Conservation (phyloP, 345 rosid genomes). For the Angophora floribunda region DNA sequence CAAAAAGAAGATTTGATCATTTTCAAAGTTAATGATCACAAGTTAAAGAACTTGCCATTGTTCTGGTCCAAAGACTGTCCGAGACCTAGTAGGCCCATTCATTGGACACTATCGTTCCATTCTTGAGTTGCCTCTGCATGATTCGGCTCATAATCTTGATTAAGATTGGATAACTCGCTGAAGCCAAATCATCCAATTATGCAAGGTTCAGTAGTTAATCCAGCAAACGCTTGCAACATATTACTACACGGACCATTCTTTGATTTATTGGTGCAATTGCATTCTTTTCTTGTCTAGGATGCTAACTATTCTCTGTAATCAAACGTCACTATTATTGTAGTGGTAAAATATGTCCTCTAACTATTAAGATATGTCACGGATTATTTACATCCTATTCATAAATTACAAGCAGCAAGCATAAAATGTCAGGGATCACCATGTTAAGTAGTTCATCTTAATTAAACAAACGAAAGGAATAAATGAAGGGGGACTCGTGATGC, state of each 20-base stretch:
- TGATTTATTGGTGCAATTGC: neutral
- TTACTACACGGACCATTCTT: neutral
- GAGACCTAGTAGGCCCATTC: neutral
- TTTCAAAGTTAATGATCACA: neutral
- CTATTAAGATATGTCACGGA: neutral
- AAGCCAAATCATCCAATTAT: neutral
- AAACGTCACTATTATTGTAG: neutral
- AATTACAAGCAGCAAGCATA: neutral
- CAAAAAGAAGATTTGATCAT: neutral
- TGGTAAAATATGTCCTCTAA: neutral
- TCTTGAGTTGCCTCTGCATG: neutral
- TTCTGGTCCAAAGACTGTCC: neutral
- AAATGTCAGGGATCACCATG: neutral
- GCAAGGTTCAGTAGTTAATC: neutral
- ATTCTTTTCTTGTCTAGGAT: neutral
- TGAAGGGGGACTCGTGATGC: neutral
- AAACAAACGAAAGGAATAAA: neutral
- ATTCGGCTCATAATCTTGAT: neutral
- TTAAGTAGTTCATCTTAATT: neutral
- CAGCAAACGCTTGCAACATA: neutral
- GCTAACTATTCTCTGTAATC: neutral
- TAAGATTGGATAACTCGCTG: neutral
- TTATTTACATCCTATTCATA: neutral
- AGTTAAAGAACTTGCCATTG: neutral
- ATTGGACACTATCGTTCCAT: neutral